phyloP scores from a whole-genome alignment of 768 basidiomycete genomes.

The Suillus tomentosus region DNA sequence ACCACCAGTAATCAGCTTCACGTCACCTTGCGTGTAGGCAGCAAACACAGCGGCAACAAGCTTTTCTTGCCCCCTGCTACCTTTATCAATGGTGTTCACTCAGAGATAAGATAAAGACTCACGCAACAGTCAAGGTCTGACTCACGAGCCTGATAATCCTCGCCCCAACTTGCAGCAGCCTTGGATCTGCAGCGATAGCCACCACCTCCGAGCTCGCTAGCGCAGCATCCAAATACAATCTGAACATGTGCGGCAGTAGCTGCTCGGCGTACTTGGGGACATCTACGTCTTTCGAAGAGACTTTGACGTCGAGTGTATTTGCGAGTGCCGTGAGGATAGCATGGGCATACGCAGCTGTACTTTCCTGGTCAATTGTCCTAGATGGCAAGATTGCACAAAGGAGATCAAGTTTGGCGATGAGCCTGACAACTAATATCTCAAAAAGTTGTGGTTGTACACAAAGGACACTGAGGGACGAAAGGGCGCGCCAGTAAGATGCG shows the following conservation, averaged over 20 bases:
- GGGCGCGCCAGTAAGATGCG: conserved; percentile 64
- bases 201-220: conserved; percentile 29
- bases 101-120: conserved; percentile 35
- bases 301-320: conserved; percentile 58
- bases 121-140: conserved; percentile 67
- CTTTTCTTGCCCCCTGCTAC: conserved; percentile 55
- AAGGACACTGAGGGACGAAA: conserved; percentile 69
- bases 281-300: conserved; percentile 61
- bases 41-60: conserved; percentile 47
- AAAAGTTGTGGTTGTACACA: conserved; percentile 80
- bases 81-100: conserved; percentile 6
- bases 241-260: conserved; percentile 71
- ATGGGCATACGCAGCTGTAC: conserved; percentile 81
- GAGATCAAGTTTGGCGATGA: conserved; percentile 75
- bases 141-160: conserved; percentile 69
- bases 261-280: conserved; percentile 79
- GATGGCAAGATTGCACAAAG: conserved; percentile 47
- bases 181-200: conserved; percentile 37
- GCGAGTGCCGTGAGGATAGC: conserved; percentile 74
- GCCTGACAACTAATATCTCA: conserved; percentile 75
- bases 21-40: conserved; percentile 45
- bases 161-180: conserved; percentile 45
- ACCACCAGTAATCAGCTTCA: conserved; percentile 55
- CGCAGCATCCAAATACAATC: conserved; percentile 54
- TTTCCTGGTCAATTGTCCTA: conserved; percentile 47